phyloP scores from a whole-genome alignment of 2,329 filamentous ascomycete species.

The Trichoderma atrobrunneum region DNA sequence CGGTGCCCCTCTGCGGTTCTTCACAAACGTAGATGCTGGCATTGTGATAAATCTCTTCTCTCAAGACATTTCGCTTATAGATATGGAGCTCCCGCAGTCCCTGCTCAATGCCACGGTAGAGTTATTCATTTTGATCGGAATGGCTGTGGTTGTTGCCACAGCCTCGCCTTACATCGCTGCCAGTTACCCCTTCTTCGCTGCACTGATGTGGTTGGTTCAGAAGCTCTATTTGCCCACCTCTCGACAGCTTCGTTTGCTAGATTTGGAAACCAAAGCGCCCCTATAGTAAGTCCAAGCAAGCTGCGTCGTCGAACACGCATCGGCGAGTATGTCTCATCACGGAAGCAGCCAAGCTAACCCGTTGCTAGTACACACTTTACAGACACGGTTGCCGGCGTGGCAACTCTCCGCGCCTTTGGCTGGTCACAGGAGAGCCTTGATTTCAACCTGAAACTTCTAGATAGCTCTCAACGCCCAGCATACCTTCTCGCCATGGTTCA shows the following conservation, averaged over 20 bases:
- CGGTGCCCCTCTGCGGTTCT: conserved; percentile 41
- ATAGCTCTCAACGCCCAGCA: conserved; percentile 19
- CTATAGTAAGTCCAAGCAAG: conserved; percentile 27
- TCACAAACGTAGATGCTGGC: conserved; percentile 42
- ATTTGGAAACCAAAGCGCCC: conserved; percentile 60
- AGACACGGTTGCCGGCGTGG: conserved; percentile 19
- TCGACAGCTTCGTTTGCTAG: conserved; percentile 57
- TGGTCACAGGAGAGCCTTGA: conserved; percentile 13
- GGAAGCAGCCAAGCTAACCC: background rate
- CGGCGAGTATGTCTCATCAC: background rate
- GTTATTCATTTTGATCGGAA: conserved; percentile 36
- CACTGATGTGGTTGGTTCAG: conserved; percentile 49
- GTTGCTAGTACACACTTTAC: conserved; percentile 11
- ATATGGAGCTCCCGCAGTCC: conserved; percentile 37
- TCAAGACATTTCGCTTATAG: conserved; percentile 44
- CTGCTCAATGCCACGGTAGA: conserved; percentile 32
- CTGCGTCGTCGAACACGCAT: background rate
- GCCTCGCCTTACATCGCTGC: conserved; percentile 45
- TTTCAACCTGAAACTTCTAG: conserved; percentile 11
- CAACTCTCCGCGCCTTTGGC: conserved; percentile 20
- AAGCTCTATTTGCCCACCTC: conserved; percentile 60
- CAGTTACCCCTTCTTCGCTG: conserved; percentile 48
- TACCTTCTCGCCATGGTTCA: conserved; percentile 21
- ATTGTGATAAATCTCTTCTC: conserved; percentile 44
- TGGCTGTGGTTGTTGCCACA: conserved; percentile 46